phyloP scores from a whole-genome alignment of 2,329 filamentous ascomycete species.

The Pyricularia sp. region DNA sequence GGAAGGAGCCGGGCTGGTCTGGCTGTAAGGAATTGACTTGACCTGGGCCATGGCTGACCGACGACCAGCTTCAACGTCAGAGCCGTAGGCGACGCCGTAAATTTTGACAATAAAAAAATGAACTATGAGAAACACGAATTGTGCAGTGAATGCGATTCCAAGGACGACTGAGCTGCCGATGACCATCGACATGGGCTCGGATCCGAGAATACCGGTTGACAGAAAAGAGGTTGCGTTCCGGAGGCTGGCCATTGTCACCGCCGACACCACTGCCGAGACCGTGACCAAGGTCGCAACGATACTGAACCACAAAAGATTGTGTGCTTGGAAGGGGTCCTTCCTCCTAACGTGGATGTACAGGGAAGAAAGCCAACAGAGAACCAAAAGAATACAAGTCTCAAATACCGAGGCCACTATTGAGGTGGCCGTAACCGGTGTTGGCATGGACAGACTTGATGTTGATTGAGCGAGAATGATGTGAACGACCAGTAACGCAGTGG shows the following conservation, averaged over 20 bases:
- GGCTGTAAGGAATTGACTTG: conserved; percentile 44
- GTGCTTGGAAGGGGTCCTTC: conserved; percentile 6
- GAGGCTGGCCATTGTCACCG: conserved; percentile 31
- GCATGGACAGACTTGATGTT: conserved; percentile 17
- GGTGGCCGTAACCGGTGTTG: conserved; percentile 22
- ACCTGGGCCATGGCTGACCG: conserved; percentile 26
- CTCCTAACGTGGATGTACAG: conserved; percentile 18
- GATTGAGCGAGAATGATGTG: conserved; percentile 29
- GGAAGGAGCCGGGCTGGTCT: conserved; percentile 26
- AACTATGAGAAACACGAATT: conserved; percentile 37
- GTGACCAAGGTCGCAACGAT: conserved; percentile 29
- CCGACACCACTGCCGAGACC: conserved; percentile 34
- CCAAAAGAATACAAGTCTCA: conserved; percentile 25
- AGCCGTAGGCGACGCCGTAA: not conserved
- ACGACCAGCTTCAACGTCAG: conserved; percentile 17
- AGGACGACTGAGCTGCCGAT: conserved; percentile 34
- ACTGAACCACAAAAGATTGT: conserved; percentile 25
- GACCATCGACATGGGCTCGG: conserved; percentile 25
- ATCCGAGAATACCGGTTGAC: conserved; percentile 19
- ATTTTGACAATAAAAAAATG: conserved; percentile 26
- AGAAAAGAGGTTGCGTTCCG: conserved; percentile 21
- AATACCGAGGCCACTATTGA: conserved; percentile 28
- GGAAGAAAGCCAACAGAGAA: conserved; percentile 22
- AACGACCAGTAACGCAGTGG: conserved; percentile 27
- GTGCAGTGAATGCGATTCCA: conserved; percentile 33